These are phyloP conservation scores for Ophiocordyceps australis DNA, from an alignment of 2,329 filamentous ascomycete genomes.

Conservation along the genomic window DNA sequence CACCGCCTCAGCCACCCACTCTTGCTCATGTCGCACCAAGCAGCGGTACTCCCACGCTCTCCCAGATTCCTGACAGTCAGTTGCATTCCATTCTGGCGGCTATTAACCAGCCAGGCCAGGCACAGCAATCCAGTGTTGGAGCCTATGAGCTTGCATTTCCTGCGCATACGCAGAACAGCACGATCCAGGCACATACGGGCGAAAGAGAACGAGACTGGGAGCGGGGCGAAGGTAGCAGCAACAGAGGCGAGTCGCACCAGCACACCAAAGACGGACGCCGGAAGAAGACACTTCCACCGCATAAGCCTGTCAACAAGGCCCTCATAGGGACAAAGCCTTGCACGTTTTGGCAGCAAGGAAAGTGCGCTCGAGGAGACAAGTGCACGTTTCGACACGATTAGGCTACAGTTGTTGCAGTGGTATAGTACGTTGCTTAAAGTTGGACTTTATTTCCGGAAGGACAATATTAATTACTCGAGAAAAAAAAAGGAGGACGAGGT, in stretches of 20 bases:
- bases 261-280: constrained; percentile 19
- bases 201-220: constrained; percentile 17
- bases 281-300: constrained; percentile 19
- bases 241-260: constrained; percentile 12
- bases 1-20: constrained; percentile 2
- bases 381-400: constrained; percentile 57
- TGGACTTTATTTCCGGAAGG: too few relatives aligned
- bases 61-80: constrained; percentile 16
- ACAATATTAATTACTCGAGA: too few relatives aligned
- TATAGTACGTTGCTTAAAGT: too few relatives aligned
- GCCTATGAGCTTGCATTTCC: constrained; percentile 19
- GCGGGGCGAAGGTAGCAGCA: constrained; percentile 12
- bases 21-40: too few relatives aligned
- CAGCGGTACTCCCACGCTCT: constrained; percentile 5
- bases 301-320: constrained; percentile 31
- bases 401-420: not conserved
- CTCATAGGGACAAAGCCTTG: constrained; percentile 51
- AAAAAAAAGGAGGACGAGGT: too few relatives aligned
- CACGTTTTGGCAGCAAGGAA: constrained; percentile 51
- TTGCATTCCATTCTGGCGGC: constrained; percentile 25
- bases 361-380: constrained; percentile 54
- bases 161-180: constrained; percentile 9
- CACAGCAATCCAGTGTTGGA: constrained; percentile 4
- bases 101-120: constrained; percentile 17
- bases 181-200: constrained; percentile 7